phyloP scores from a whole-genome alignment of 2,329 filamentous ascomycete genomes.

The Aureobasidium leucospermi region DNA sequence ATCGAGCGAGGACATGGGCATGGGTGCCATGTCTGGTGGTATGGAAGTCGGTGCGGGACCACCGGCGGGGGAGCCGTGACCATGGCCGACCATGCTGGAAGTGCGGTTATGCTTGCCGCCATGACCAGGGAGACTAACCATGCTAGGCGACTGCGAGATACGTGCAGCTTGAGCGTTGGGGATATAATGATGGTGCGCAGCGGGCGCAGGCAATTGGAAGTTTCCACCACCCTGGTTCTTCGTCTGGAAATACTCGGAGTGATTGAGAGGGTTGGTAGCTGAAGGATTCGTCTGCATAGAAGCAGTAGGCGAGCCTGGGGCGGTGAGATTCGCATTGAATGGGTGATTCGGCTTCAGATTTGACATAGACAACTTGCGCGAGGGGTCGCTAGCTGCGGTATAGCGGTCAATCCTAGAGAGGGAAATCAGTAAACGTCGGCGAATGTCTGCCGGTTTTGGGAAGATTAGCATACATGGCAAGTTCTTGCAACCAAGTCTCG shows the following conservation, averaged over 20 bases:
- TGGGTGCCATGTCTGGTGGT: conserved; percentile 8
- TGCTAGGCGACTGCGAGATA: conserved; percentile 23
- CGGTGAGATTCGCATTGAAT: conserved; percentile 18
- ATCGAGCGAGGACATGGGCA: conserved; percentile 15
- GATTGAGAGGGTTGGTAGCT: conserved; percentile 25
- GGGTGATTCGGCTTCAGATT: conserved; percentile 28
- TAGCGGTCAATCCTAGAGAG: conserved; percentile 32
- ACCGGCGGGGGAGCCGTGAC: conserved; percentile 18
- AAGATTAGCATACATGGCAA: conserved; percentile 61
- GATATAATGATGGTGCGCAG: conserved; percentile 23
- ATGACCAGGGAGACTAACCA: conserved; percentile 18
- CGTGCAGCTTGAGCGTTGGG: conserved; percentile 32
- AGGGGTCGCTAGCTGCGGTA: conserved; percentile 29
- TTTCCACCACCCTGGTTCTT: conserved; percentile 9
- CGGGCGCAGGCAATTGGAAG: conserved; percentile 24
- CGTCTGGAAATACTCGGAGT: conserved; percentile 17
- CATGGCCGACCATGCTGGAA: conserved; percentile 26
- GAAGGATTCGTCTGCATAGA: conserved; percentile 37
- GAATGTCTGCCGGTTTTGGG: background rate
- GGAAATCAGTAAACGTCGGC: conserved; percentile 3
- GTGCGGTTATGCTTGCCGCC: conserved; percentile 20
- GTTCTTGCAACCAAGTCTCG: conserved; percentile 76
- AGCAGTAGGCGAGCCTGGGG: conserved; percentile 16
- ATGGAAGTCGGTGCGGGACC: conserved; percentile 9
- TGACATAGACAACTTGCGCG: conserved; percentile 27